phyloP scores from a whole-genome alignment of 2,329 filamentous ascomycete species.

The Trichoderma koningiopsis region DNA sequence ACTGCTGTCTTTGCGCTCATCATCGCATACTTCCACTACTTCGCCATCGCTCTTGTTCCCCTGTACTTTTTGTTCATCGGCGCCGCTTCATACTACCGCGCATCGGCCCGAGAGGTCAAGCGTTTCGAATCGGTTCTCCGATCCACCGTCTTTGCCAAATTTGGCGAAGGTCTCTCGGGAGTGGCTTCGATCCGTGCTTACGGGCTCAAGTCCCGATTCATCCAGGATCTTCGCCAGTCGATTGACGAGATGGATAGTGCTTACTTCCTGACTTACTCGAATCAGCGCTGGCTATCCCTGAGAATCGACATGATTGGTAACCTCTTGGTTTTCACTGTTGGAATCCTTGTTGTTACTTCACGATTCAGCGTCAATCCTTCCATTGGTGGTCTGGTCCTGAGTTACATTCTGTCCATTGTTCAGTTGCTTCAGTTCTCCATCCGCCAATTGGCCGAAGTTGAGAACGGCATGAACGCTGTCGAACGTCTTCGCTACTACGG shows the following conservation, averaged over 20 bases:
- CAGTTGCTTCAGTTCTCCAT: constrained; percentile 97
- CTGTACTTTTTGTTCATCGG: constrained; percentile 78
- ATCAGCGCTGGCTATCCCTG: constrained; percentile 89
- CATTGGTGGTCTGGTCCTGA: constrained; percentile 84
- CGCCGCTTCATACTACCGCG: constrained; percentile 82
- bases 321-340: constrained; percentile 80
- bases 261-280: constrained; percentile 93
- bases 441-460: constrained; percentile 89
- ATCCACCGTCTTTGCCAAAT: constrained; percentile 86
- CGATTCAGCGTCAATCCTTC: constrained; percentile 83
- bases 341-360: constrained; percentile 88
- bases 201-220: constrained; percentile 76
- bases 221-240: constrained; percentile 65
- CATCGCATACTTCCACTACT: constrained; percentile 94
- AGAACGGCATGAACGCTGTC: constrained; percentile 97
- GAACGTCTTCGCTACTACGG: constrained; percentile 92
- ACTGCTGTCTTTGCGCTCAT: constrained; percentile 83
- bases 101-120: constrained; percentile 92
- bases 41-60: constrained; percentile 62
- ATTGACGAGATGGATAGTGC: constrained; percentile 93
- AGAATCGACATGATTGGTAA: constrained; percentile 85
- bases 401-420: constrained; percentile 89
- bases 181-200: constrained; percentile 88
- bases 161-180: constrained; percentile 83
- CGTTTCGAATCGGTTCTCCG: constrained; percentile 88